Evolutionary conservation across 2,329 filamentous ascomycete species (phyloP), one percentile per base, ranked within the genome.

Genomic region (Stemphylium beticola): DNA sequence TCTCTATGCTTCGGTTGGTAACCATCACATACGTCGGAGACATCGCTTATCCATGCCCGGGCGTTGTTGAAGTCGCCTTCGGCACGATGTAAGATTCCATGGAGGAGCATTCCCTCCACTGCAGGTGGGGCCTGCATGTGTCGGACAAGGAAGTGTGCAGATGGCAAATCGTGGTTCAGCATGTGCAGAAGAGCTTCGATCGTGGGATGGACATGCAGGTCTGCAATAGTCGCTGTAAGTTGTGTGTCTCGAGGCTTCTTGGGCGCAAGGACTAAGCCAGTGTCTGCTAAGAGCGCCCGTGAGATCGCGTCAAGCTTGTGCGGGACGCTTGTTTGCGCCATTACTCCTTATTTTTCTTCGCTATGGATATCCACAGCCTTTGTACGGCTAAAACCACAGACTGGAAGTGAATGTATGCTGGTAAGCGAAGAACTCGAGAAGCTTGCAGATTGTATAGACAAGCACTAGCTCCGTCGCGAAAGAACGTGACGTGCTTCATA

Each of bases 41-140:
- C 78, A 63, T 83, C 77, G 1, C 68, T 60, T 48, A 81, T 78
- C 82, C 81, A 83, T 0, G 77, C 76, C 31, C 78, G 62, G 6
- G 79, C 76, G 57, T 83, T 82, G 20, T 77, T 69, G 47, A 80
- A 76, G 51, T 83, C 81, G 4, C 81, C 81, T 65, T 83, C 82
- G 22, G 81, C 73, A 1, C 80, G 72, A 53, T 83, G 81, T 55
- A 84, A 62, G 12, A 84, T 78, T 4, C 77, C 77, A 57, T 83
- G 81, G 1, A 82, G 70, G 34, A 79, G 77, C 81, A 84, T 84
- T 14, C 77, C 78, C 56, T 83, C 82, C 36, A 74, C 73, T 0
- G 78, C 78, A 0, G 81, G 81, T 12, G 74, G 64, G 8, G 76
- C 74, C 65, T 82, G 77, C 80, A 83, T 82, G 59, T 84, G 79